A percentile compares a stretch with the other conserved stretches of the same genome.
Evolutionary conservation across 148 eudicot species (phyloP).

Genomic region (Cornus suecica): DNA sequence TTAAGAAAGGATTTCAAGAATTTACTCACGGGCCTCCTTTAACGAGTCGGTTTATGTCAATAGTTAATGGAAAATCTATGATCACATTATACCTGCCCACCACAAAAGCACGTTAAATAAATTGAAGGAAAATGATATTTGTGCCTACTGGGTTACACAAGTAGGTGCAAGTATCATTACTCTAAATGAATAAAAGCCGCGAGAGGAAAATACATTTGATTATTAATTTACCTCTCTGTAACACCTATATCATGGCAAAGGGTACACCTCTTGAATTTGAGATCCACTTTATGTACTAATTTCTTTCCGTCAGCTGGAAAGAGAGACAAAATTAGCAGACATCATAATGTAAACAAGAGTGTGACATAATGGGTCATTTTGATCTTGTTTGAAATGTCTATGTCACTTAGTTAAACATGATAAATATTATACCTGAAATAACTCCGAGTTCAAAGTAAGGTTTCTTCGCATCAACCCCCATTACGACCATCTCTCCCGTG

Average conservation of each 20-base stretch:
- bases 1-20: too few relatives aligned
- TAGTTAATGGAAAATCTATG: constrained; percentile 33
- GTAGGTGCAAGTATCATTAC: too few relatives aligned
- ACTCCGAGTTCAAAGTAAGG: constrained; percentile 40
- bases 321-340: neutral
- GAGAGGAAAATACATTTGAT: neutral
- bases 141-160: too few relatives aligned
- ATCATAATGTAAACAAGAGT: neutral
- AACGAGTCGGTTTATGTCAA: constrained; percentile 32
- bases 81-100: constrained; percentile 34
- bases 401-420: too few relatives aligned
- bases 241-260: constrained; percentile 46
- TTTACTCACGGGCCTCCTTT: constrained; percentile 42
- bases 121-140: too few relatives aligned
- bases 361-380: too few relatives aligned
- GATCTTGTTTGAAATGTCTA: neutral
- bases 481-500: constrained; percentile 38
- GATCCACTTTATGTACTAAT: constrained; percentile 40
- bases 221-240: constrained; percentile 24
- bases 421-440: constrained; percentile 32
- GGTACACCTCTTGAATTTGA: constrained; percentile 27
- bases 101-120: neutral
- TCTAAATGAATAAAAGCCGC: neutral
- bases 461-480: constrained; percentile 36
- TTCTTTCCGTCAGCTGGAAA: constrained; percentile 36